These are phyloP conservation scores for Sideroxylon spinosum DNA, from an alignment of 179 eudicot genomes.

Conservation along the genomic window DNA sequence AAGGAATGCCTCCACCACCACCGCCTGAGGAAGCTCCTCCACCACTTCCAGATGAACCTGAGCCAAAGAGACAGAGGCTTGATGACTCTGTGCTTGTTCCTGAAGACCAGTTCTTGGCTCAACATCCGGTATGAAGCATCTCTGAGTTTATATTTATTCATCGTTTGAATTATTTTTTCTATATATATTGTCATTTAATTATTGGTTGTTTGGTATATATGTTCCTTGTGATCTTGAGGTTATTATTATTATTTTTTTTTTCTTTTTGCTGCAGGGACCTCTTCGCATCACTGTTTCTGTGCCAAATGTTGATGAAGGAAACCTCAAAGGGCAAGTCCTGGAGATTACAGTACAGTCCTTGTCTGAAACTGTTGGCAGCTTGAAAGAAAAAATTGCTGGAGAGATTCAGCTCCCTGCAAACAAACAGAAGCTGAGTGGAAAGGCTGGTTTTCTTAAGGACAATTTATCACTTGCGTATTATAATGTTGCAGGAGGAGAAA, in stretches of 20 bases:
- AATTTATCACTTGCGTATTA: slow-evolving; percentile 89
- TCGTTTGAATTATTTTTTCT: not conserved
- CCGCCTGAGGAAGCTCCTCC: slow-evolving; percentile 95
- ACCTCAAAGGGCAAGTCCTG: slow-evolving; percentile 86
- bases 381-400: slow-evolving; percentile 91
- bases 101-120: slow-evolving; percentile 88
- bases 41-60: slow-evolving; percentile 96
- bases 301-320: slow-evolving; percentile 92
- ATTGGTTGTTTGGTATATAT: not conserved
- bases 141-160: slow-evolving; percentile 15
- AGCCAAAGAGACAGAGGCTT: slow-evolving; percentile 87
- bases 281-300: slow-evolving; percentile 61
- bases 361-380: slow-evolving; percentile 72
- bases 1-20: slow-evolving; percentile 85
- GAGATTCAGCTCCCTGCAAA: slow-evolving; percentile 95
- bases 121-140: slow-evolving; percentile 66
- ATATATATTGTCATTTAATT: not conserved
- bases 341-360: slow-evolving; percentile 74
- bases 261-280: slow-evolving; percentile 67
- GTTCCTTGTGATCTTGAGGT: not conserved
- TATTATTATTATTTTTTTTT: not conserved
- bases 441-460: slow-evolving; percentile 95
- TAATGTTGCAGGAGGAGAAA: slow-evolving; percentile 69
- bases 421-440: slow-evolving; percentile 94
- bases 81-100: slow-evolving; percentile 76